These are phyloP conservation scores for Ceratorhiza oryzae-sativae DNA, from an alignment of 1,284 basidiomycete genomes.

Conservation along the genomic window DNA sequence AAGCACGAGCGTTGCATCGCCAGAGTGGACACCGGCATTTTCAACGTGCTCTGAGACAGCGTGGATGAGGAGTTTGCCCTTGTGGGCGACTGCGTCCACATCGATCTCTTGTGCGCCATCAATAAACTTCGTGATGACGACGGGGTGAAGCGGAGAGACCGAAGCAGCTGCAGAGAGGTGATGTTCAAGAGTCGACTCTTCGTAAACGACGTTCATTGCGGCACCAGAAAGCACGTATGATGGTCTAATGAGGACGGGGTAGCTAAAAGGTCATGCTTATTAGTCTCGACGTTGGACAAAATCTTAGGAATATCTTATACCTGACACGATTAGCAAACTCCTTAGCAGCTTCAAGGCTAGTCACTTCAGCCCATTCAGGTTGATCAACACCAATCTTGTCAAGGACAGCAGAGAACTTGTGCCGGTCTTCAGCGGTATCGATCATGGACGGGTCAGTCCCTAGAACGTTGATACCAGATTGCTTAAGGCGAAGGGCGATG, in stretches of 20 bases:
- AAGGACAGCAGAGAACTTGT: conserved; percentile 97
- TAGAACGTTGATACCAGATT: conserved; percentile 89
- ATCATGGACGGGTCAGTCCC: conserved; percentile 97
- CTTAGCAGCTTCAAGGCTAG: conserved; percentile 89
- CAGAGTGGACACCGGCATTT: conserved; percentile 98
- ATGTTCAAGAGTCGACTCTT: conserved; percentile 88
- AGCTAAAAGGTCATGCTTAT: conserved; percentile 58
- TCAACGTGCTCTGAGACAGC: conserved; percentile 99
- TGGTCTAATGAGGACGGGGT: conserved; percentile 94
- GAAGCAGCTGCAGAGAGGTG: conserved; percentile 93
- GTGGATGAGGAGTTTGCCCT: conserved; percentile 94
- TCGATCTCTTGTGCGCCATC: conserved; percentile 98
- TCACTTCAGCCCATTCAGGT: conserved; percentile 94
- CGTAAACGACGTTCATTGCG: conserved; percentile 99
- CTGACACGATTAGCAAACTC: conserved; percentile 87
- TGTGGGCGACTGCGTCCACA: conserved; percentile 94
- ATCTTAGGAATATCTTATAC: conserved; percentile 54
- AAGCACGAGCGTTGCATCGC: conserved; percentile 96
- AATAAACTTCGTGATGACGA: conserved; percentile 99
- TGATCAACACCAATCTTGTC: conserved; percentile 97
- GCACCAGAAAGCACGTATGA: conserved; percentile 98
- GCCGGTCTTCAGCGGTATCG: conserved; percentile 97
- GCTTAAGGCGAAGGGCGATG: conserved; percentile 94
- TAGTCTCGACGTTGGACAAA: conserved; percentile 39
- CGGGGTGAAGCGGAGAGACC: conserved; percentile 96